Base-by-base conservation (phyloP, 345 rosid species). In the Pugionium dolabratum region DNA sequence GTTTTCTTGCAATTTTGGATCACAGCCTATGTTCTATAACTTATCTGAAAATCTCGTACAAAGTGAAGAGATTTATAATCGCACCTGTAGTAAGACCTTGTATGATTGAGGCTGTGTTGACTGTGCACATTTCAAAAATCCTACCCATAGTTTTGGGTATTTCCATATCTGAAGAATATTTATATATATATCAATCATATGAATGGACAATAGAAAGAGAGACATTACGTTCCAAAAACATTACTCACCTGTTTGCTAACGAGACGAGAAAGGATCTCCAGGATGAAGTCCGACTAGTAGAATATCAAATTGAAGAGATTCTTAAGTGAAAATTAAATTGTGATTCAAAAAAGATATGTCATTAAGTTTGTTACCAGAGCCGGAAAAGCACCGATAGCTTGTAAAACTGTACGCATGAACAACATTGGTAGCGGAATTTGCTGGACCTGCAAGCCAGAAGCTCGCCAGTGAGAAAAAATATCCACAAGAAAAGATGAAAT, bases 351-450 rank as follows among this genome's bases (percentile, higher is more conserved):
- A 40, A 47, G 34, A 53, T 74, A 34, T 59, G 63, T 46, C 4
- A 30, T 62, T 8, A 18, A 56, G 55, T 59, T 70, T 58, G 75
- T 82, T 79, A 91, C 98, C 96, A 91, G 75, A 35, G 87, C 96
- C 49, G 99, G 99, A 79, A 85, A 94, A 72, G 95, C 94, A 78
- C 96, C 95, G 43, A 94, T 82, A 65, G 99, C 89, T 80, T 94
- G 97, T 76, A 94, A 80, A 44, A 90, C 99, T 1, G 99, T 94
- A 31, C 99, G 96, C 99, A 94, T 94, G 85, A 94, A 94, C 75
- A 94, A 80, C 72, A 94, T 81, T 57, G 99, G 99, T 73, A 94
- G 87, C 55, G 99, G 99, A 79, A 82, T 94, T 80, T 85, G 99
- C 83, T 90, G 96, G 77, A 94, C 97, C 98, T 93, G 81, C 76